Conservation (phyloP, 2,329 filamentous ascomycete species). For the Cercospora sp. region DNA sequence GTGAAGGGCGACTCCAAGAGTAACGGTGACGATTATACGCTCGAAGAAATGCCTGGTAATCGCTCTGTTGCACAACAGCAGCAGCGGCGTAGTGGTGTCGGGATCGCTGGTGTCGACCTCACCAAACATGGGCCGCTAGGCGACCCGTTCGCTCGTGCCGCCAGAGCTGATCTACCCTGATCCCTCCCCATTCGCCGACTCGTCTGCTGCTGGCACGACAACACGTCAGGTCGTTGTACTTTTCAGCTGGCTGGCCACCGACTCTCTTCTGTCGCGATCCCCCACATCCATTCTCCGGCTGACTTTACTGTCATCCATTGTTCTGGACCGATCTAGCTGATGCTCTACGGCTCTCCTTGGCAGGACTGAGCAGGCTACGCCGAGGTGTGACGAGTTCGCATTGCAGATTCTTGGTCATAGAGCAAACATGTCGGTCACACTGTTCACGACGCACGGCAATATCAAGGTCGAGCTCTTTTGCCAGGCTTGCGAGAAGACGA, state of each 20-base stretch:
- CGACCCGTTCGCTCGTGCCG: slow-evolving; percentile 8
- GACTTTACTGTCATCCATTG: background rate
- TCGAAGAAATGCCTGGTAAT: slow-evolving; percentile 1
- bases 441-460: slow-evolving; percentile 86
- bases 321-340: background rate
- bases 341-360: background rate
- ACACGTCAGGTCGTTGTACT: slow-evolving; percentile 8
- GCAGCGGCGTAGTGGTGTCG: background rate
- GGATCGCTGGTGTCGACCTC: slow-evolving; percentile 4
- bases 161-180: slow-evolving; percentile 6
- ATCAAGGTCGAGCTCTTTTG: slow-evolving; percentile 97
- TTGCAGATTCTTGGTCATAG: background rate
- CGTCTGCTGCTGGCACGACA: slow-evolving; percentile 12
- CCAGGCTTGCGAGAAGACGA: slow-evolving; percentile 88
- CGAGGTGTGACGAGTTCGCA: slow-evolving; percentile 9
- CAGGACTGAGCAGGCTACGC: slow-evolving; percentile 7
- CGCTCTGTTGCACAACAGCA: slow-evolving; percentile 11
- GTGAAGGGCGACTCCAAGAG: background rate
- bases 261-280: slow-evolving; percentile 13
- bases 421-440: slow-evolving; percentile 52
- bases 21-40: slow-evolving; percentile 2
- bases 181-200: background rate
- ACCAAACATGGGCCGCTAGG: slow-evolving; percentile 3
- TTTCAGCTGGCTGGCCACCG: slow-evolving; percentile 9
- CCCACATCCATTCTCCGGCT: slow-evolving; percentile 19